phyloP scores from a whole-genome alignment of 768 basidiomycete genomes.

The Pisolithus orientalis region DNA sequence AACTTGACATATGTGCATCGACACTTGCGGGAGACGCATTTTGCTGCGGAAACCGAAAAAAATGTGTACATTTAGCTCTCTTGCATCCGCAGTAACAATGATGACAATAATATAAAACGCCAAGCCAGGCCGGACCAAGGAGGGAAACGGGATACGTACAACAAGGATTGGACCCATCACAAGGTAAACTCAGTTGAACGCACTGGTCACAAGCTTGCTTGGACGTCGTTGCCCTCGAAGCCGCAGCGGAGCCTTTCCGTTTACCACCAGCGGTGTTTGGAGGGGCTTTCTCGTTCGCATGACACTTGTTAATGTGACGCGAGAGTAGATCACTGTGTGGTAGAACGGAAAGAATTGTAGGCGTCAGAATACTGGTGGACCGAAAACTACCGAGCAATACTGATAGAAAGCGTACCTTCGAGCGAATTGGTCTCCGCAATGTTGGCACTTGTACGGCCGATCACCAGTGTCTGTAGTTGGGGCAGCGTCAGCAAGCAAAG shows the following conservation, averaged over 20 bases:
- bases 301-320: slow-evolving; percentile 84
- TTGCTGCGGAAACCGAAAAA: slow-evolving; percentile 38
- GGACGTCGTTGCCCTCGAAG: slow-evolving; percentile 68
- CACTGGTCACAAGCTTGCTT: slow-evolving; percentile 87
- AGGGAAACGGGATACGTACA: slow-evolving; percentile 36
- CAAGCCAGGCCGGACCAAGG: not conserved
- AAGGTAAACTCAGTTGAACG: slow-evolving; percentile 66
- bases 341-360: slow-evolving; percentile 2
- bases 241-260: slow-evolving; percentile 61
- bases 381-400: not conserved
- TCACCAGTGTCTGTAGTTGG: slow-evolving; percentile 69
- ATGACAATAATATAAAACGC: too few relatives aligned
- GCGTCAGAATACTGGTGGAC: not conserved
- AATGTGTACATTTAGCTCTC: not conserved
- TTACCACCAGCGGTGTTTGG: slow-evolving; percentile 35
- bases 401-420: slow-evolving; percentile 47
- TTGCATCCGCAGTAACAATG: too few relatives aligned
- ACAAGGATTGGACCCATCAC: slow-evolving; percentile 77
- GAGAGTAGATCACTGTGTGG: slow-evolving; percentile 69
- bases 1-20: slow-evolving; percentile 80
- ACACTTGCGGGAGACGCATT: slow-evolving; percentile 65
- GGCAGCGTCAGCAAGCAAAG: slow-evolving; percentile 2
- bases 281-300: slow-evolving; percentile 62
- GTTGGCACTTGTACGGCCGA: slow-evolving; percentile 82
- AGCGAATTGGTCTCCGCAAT: slow-evolving; percentile 87